Conservation (phyloP, 192 early-diverging fungal genomes). For the Thamnidium elegans region DNA sequence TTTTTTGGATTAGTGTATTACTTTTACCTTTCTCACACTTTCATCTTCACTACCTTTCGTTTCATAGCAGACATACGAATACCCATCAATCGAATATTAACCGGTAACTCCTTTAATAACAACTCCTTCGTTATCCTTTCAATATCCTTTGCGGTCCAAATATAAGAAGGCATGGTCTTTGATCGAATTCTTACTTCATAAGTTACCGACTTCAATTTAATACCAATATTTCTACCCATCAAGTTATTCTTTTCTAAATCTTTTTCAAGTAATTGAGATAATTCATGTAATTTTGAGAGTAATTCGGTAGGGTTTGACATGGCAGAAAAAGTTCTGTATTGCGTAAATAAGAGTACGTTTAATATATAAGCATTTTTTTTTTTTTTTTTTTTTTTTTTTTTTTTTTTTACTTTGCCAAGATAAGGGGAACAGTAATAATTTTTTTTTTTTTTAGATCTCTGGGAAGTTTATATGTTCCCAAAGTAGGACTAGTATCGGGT, state of each 20-base stretch:
- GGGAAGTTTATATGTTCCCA: too few relatives aligned
- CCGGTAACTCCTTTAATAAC: constrained; percentile 42
- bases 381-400: neutral
- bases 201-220: constrained; percentile 45
- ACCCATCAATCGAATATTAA: constrained; percentile 52
- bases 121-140: constrained; percentile 34
- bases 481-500: too few relatives aligned
- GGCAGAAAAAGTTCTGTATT: constrained; percentile 43
- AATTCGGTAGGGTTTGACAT: constrained; percentile 36
- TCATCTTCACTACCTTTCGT: constrained; percentile 15
- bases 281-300: constrained; percentile 42
- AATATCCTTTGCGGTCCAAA: constrained; percentile 33
- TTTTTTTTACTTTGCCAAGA: constrained; percentile 26
- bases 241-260: constrained; percentile 40
- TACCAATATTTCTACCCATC: constrained; percentile 37
- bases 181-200: constrained; percentile 44
- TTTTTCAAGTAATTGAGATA: constrained; percentile 37
- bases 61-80: constrained; percentile 34
- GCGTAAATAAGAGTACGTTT: too few relatives aligned
- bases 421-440: constrained; percentile 49
- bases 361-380: too few relatives aligned
- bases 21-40: constrained; percentile 34
- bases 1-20: neutral
- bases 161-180: constrained; percentile 37
- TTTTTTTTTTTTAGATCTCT: constrained; percentile 55